Evolutionary conservation across 1,284 basidiomycete species (phyloP).

Genomic region (Leucoagaricus sp.): DNA sequence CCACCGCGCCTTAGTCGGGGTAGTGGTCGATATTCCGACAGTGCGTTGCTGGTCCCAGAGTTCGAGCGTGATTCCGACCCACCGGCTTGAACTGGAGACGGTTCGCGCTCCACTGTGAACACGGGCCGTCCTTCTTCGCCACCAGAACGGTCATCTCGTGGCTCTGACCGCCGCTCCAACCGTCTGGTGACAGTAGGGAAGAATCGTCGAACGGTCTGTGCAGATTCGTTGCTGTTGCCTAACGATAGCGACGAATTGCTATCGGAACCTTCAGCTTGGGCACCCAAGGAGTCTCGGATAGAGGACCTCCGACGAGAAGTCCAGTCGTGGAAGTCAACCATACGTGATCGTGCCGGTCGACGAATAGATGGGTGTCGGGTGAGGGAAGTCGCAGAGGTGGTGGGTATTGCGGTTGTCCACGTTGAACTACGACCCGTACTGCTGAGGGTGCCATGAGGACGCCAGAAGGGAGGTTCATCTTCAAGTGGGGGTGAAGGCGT

Average conservation of each 20-base stretch:
- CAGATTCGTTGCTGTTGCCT: constrained; percentile 25
- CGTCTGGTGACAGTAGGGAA: constrained; percentile 36
- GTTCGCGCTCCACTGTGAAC: constrained; percentile 9
- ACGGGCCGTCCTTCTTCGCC: background rate
- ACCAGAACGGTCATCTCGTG: background rate
- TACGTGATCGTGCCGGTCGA: constrained; percentile 41
- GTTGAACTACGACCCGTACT: constrained; percentile 28
- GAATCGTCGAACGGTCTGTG: constrained; percentile 42
- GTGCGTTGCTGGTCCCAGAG: background rate
- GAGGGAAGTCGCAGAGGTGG: constrained; percentile 29
- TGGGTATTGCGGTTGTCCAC: constrained; percentile 27
- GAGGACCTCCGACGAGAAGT: constrained; percentile 57
- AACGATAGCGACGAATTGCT: constrained; percentile 24
- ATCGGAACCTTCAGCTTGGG: constrained; percentile 30
- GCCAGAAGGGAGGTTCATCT: constrained; percentile 30
- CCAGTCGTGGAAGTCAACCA: constrained; percentile 68
- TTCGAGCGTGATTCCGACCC: background rate
- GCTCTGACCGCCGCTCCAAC: constrained; percentile 4
- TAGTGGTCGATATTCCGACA: constrained; percentile 17
- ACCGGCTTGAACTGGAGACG: background rate
- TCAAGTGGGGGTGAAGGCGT: constrained; percentile 29
- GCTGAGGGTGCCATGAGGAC: constrained; percentile 25
- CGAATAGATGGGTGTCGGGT: constrained; percentile 52
- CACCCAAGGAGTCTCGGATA: constrained; percentile 29
- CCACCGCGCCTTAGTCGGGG: constrained; percentile 62